Evolutionary conservation across 2,329 filamentous ascomycete species (phyloP).

Genomic region (Talaromyces sp.): DNA sequence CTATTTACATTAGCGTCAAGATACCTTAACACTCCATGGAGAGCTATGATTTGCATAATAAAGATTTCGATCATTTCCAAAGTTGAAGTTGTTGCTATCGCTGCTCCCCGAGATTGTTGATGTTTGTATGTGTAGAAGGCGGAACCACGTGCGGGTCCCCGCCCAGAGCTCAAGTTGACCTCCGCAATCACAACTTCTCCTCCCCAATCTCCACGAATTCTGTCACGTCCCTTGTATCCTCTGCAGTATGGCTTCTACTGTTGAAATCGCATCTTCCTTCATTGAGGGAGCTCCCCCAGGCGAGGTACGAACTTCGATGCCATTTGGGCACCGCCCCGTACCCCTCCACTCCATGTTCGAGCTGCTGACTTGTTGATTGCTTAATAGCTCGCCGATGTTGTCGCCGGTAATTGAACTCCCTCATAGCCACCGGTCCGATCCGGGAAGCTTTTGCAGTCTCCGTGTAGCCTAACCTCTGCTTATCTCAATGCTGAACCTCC

Average conservation of each 20-base stretch:
- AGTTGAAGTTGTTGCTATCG: not conserved
- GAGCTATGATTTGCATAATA: not conserved
- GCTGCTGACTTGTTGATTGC: conserved; percentile 27
- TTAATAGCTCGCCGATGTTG: conserved; percentile 77
- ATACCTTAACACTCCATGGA: conserved; percentile 8
- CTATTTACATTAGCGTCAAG: conserved; percentile 10
- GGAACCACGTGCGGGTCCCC: conserved; percentile 26
- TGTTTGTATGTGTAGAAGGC: not conserved
- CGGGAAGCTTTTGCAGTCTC: conserved; percentile 7
- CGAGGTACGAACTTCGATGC: conserved; percentile 65
- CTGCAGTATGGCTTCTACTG: conserved; percentile 45
- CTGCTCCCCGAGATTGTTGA: not conserved
- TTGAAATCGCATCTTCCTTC: conserved; percentile 76
- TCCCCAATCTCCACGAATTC: not conserved
- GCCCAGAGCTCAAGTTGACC: conserved; percentile 22
- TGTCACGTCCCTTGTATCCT: not conserved
- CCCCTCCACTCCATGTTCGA: conserved; percentile 6
- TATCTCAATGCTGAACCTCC: conserved; percentile 19
- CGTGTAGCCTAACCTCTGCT: conserved; percentile 11
- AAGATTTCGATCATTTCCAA: not conserved
- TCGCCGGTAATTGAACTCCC: conserved; percentile 66
- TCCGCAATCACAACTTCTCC: conserved; percentile 15
- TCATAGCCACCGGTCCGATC: not conserved
- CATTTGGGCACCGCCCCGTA: not conserved
- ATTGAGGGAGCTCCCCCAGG: conserved; percentile 92